phyloP scores from a whole-genome alignment of 345 rosid species.

The Moringa oleifera region DNA sequence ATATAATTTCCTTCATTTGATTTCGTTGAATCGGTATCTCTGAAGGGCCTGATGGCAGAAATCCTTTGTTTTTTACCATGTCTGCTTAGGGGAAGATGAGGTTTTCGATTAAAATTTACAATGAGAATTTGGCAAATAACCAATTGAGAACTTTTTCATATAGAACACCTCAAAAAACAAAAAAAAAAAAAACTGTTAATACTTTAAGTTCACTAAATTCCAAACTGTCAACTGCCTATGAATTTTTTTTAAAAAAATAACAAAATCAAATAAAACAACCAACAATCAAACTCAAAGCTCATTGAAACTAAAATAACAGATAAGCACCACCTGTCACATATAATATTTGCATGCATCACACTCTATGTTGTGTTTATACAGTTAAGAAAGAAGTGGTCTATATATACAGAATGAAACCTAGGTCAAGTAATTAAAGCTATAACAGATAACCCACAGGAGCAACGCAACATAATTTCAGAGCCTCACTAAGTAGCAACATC shows the following conservation, averaged over 20 bases:
- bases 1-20: slow-evolving; percentile 80
- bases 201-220: too few relatives aligned
- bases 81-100: slow-evolving; percentile 46
- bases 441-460: neutral
- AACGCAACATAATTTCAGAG: neutral
- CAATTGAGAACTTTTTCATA: slow-evolving; percentile 1
- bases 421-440: too few relatives aligned
- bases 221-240: neutral
- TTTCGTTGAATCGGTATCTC: slow-evolving; percentile 86
- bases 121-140: neutral
- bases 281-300: neutral
- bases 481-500: neutral
- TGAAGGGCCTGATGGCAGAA: slow-evolving; percentile 96
- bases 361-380: too few relatives aligned
- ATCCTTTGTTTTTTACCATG: slow-evolving; percentile 99
- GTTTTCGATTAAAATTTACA: slow-evolving; percentile 9
- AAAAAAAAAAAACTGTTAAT: too few relatives aligned
- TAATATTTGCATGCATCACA: neutral
- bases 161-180: neutral
- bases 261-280: neutral
- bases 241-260: too few relatives aligned
- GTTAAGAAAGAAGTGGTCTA: neutral
- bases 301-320: too few relatives aligned
- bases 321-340: neutral
- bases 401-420: neutral